These are phyloP conservation scores for Cadophora malorum DNA, from an alignment of 2,329 filamentous ascomycete genomes.

Conservation along the genomic window DNA sequence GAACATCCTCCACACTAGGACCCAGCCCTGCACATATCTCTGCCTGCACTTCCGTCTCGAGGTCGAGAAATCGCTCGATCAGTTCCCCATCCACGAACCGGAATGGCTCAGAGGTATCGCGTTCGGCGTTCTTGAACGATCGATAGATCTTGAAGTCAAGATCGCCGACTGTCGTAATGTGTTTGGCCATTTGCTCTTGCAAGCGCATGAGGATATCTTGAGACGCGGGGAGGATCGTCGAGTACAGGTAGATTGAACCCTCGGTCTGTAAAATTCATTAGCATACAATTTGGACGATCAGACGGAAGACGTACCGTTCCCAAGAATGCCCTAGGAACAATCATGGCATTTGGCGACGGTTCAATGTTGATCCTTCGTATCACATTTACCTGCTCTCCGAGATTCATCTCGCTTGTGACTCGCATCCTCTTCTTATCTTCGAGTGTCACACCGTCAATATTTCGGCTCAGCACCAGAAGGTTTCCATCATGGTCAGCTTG, in stretches of 20 bases:
- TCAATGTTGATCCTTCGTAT: conserved; percentile 78
- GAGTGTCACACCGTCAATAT: conserved; percentile 72
- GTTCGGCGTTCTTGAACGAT: conserved; percentile 77
- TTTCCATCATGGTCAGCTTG: conserved; percentile 90
- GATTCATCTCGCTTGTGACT: conserved; percentile 78
- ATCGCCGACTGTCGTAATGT: conserved; percentile 72
- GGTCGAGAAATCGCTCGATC: conserved; percentile 82
- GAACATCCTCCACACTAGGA: conserved; percentile 67
- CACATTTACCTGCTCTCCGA: conserved; percentile 93
- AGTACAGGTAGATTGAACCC: conserved; percentile 89
- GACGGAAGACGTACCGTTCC: conserved; percentile 72
- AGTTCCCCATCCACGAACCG: conserved; percentile 93
- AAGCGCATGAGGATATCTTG: conserved; percentile 84
- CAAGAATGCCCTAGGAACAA: conserved; percentile 84
- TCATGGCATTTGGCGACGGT: conserved; percentile 66
- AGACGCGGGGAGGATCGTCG: conserved; percentile 72
- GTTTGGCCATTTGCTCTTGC: conserved; percentile 72
- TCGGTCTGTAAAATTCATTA: conserved; percentile 68
- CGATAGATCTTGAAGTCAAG: conserved; percentile 81
- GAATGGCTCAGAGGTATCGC: conserved; percentile 76
- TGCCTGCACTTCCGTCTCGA: conserved; percentile 63
- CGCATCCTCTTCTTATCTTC: conserved; percentile 76
- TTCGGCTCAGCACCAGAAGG: conserved; percentile 77
- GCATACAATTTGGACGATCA: conserved; percentile 17
- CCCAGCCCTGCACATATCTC: conserved; percentile 61